phyloP scores from a whole-genome alignment of 2,329 filamentous ascomycete species.

The Hypoxylon sp. region DNA sequence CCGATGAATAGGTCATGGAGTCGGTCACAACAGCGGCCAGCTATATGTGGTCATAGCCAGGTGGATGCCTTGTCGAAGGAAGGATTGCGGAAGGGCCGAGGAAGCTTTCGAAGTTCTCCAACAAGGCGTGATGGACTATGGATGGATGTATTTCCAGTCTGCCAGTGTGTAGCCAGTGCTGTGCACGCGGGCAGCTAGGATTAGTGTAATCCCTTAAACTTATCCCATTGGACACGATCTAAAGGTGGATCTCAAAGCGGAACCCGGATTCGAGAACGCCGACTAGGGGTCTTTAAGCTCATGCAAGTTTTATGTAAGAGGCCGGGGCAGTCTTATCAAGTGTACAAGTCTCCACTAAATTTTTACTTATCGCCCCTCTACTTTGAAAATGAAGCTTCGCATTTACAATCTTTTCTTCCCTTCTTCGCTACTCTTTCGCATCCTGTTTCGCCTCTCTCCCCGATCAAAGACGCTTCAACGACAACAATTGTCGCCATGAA shows the following conservation, averaged over 20 bases:
- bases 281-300: conserved; percentile 10
- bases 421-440: not conserved
- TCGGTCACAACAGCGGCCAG: conserved; percentile 11
- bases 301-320: conserved; percentile 26
- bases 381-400: conserved; percentile 11
- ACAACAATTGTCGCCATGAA: conserved; percentile 70
- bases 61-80: conserved; percentile 21
- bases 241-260: conserved; percentile 16
- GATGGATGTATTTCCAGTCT: conserved; percentile 4
- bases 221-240: conserved; percentile 16
- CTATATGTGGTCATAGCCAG: conserved; percentile 20
- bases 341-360: conserved; percentile 25
- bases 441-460: conserved; percentile 16
- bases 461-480: conserved; percentile 3
- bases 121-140: conserved; percentile 20
- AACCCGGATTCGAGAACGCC: conserved; percentile 26
- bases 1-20: conserved; percentile 6
- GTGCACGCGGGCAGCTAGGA: conserved; percentile 23
- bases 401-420: conserved; percentile 21
- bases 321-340: conserved; percentile 26
- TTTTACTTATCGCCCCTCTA: conserved; percentile 44
- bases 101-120: conserved; percentile 29
- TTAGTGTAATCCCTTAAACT: conserved; percentile 27
- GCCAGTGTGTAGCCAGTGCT: too few relatives aligned
- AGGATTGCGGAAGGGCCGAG: conserved; percentile 16